Evolutionary conservation across 1,284 basidiomycete genomes (phyloP), one percentile per base, ranked within the genome.

Genomic region (Marasmius sp.): DNA sequence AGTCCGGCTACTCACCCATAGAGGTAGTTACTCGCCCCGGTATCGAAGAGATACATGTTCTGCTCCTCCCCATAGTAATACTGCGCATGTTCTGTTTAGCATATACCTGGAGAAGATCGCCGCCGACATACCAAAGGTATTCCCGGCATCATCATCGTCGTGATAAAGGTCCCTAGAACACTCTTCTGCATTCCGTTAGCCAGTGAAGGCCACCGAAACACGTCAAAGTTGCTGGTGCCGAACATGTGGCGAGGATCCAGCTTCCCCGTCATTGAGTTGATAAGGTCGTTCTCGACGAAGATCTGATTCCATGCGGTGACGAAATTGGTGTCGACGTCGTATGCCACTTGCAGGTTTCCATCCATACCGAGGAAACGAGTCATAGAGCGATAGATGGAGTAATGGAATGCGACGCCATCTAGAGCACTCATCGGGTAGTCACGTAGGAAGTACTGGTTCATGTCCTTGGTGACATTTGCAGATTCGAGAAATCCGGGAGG

Each of bases 311-410:
- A 97, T 0, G 91, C 87, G 0, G 86, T 87, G 73, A 94, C 79
- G 71, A 96, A 94, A 75, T 96, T 92, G 71, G 80, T 75, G 64
- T 86, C 81, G 34, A 94, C 78, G 71, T 97, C 94, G 74, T 91
- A 94, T 7, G 91, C 93, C 55, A 93, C 94, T 66, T 90, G 84
- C 37, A 96, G 79, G 74, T 95, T 94, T 69, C 94, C 94, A 69
- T 97, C 94, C 92, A 96, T 93, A 61, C 94, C 93, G 47, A 96
- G 82, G 78, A 94, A 94, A 56, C 94, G 89, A 36, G 87, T 79
- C 52, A 96, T 77, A 2, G 88, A 78, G 64, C 94, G 94, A 72
- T 97, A 96, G 58, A 90, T 88, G 47, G 94, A 96, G 75, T 96
- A 96, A 74, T 96, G 94, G 80, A 96, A 96, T 0, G 93, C 93